Percentiles rank a stretch among this genome's conserved stretches.
Conservation (phyloP, 2,329 filamentous ascomycete species). For the Sporothrix protearum region DNA sequence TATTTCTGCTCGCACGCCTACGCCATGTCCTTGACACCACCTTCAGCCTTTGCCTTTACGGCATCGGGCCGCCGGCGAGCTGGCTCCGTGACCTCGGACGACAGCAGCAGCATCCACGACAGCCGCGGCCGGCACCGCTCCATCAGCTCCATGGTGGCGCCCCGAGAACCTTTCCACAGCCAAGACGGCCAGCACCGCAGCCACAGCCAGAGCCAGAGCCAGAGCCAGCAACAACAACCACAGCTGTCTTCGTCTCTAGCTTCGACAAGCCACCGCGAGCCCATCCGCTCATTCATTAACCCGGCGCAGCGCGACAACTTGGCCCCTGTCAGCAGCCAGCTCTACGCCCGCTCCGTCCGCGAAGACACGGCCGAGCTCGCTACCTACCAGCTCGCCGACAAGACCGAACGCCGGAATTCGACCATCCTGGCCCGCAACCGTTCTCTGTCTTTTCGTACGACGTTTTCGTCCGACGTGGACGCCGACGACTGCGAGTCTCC, state of each 20-base stretch:
- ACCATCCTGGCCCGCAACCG: constrained; percentile 45
- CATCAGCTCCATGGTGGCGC: constrained; percentile 32
- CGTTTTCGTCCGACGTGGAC: constrained; percentile 33
- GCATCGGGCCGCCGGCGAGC: constrained; percentile 46
- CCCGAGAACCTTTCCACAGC: constrained; percentile 29
- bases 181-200: constrained; percentile 20
- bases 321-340: constrained; percentile 61
- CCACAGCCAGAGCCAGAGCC: constrained; percentile 28
- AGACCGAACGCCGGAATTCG: constrained; percentile 44
- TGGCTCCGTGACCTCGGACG: constrained; percentile 34
- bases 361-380: constrained; percentile 86
- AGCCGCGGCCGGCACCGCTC: constrained; percentile 28
- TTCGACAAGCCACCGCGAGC: constrained; percentile 53
- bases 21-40: constrained; percentile 43
- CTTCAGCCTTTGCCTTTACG: constrained; percentile 44
- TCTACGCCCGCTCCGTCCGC: constrained; percentile 74
- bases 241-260: constrained; percentile 44
- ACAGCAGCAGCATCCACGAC: constrained; percentile 22
- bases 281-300: constrained; percentile 69
- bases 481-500: constrained; percentile 25
- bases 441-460: constrained; percentile 36
- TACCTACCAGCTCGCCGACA: constrained; percentile 71
- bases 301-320: constrained; percentile 58
- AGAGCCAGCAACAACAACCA: constrained; percentile 22
- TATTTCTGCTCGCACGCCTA: not conserved